phyloP scores from a whole-genome alignment of 495 filamentous ascomycete genomes.

The Xylaria sp. region DNA sequence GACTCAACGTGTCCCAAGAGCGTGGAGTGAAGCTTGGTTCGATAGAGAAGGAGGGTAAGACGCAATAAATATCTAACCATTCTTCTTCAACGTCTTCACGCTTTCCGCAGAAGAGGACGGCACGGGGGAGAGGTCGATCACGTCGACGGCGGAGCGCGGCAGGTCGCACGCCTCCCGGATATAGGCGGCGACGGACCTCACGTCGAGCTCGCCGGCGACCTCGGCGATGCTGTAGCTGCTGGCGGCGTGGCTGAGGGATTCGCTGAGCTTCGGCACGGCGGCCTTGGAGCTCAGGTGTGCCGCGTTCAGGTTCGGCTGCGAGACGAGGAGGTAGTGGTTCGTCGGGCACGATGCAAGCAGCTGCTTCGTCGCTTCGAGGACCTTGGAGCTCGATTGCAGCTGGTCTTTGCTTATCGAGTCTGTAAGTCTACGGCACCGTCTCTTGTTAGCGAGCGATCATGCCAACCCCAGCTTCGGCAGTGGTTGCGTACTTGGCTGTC shows the following conservation, averaged over 20 bases:
- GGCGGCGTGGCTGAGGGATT: slow-evolving; percentile 35
- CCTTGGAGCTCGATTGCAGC: slow-evolving; percentile 53
- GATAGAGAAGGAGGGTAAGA: not conserved
- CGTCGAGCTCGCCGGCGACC: slow-evolving; percentile 65
- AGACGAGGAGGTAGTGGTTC: slow-evolving; percentile 79
- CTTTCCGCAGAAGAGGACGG: slow-evolving; percentile 47
- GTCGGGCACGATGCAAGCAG: slow-evolving; percentile 73
- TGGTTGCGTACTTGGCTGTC: slow-evolving; percentile 69
- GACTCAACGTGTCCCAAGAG: not conserved
- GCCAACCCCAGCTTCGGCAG: not conserved
- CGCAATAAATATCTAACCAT: slow-evolving; percentile 55
- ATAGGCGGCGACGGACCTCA: slow-evolving; percentile 42
- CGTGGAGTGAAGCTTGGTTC: not conserved
- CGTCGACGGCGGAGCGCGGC: slow-evolving; percentile 45
- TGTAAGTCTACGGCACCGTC: slow-evolving; percentile 39
- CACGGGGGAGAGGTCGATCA: slow-evolving; percentile 59
- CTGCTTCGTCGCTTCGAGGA: slow-evolving; percentile 48
- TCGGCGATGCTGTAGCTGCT: slow-evolving; percentile 59
- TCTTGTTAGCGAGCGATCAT: slow-evolving; percentile 29
- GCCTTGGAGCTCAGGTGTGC: slow-evolving; percentile 64
- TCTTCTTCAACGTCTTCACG: slow-evolving; percentile 63
- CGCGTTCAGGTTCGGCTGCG: slow-evolving; percentile 77
- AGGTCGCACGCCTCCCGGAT: slow-evolving; percentile 41
- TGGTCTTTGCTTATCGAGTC: slow-evolving; percentile 38
- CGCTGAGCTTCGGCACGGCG: slow-evolving; percentile 67